A percentile compares a stretch with the other conserved stretches of the same genome.
Conservation (phyloP, 1,139 yeast species). For the Pneumocystis murina region DNA sequence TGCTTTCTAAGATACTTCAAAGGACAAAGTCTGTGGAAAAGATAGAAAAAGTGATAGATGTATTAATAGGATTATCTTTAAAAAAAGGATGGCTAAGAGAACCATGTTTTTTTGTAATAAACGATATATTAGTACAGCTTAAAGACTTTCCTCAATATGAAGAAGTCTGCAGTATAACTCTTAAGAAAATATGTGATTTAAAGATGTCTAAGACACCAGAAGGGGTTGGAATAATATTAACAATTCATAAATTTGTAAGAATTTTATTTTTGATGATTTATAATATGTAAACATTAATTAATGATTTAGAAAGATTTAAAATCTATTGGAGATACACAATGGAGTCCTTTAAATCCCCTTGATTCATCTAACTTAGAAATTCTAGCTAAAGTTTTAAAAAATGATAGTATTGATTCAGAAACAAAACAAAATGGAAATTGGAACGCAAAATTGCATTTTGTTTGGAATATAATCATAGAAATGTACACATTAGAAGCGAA, state of each 20-base stretch:
- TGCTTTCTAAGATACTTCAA: conserved; percentile 41
- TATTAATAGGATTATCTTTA: conserved; percentile 44
- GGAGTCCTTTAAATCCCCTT: conserved; percentile 67
- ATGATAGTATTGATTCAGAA: conserved; percentile 8
- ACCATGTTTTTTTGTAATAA: conserved; percentile 57
- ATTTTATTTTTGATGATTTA: conserved; percentile 13
- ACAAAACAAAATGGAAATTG: conserved; percentile 39
- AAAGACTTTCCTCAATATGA: conserved; percentile 8
- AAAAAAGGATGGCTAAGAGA: conserved; percentile 78
- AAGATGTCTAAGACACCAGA: conserved; percentile 58
- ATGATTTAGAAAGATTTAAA: conserved; percentile 22
- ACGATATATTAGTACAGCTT: conserved; percentile 33
- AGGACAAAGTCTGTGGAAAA: conserved; percentile 21
- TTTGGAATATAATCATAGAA: conserved; percentile 48
- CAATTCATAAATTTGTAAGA: conserved; percentile 20
- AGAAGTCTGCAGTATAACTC: conserved; percentile 23
- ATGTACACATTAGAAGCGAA: background rate
- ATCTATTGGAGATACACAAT: conserved; percentile 21
- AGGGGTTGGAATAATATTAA: conserved; percentile 59
- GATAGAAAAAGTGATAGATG: conserved; percentile 29
- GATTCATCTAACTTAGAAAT: conserved; percentile 46
- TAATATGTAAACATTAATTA: conserved; percentile 23
- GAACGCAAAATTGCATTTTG: conserved; percentile 69
- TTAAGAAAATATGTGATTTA: conserved; percentile 32
- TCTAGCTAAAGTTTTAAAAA: conserved; percentile 44